Evolutionary conservation across 768 basidiomycete species (phyloP), one percentile per base, ranked within the genome.

Genomic region (Leccinum variicolor): DNA sequence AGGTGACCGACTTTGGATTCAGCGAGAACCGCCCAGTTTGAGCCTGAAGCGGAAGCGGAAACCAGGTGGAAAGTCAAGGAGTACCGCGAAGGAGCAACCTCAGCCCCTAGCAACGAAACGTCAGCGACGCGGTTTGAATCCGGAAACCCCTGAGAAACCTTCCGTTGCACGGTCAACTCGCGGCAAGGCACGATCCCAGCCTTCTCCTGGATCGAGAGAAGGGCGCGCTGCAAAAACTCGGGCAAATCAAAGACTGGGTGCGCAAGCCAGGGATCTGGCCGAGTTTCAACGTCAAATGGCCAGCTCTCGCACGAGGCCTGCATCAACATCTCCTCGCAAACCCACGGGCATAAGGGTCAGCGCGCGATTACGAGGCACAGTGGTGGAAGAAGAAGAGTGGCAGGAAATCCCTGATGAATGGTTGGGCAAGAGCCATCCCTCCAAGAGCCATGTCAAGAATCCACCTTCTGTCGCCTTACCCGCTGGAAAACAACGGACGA

Each of bases 1-100:
- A 91, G 90, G 83, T 54, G 87, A 92, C 66, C 86, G 92, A 23
- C 77, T 94, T 23, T 94, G 92, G 92, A 83, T 92, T 46, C 92
- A 94, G 67, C 87, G 89, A n/a, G 74, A 77, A 29, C 80, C 76
- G 11, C 86, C 83, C 2, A 83, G 78, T 65, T 76, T 76, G 49
- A 68, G 59, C 14, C 61, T 74, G 36, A 81, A 83, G 55, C 70
- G 75, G 52, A 77, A 76, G 46, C 74, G 81, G 54, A 75, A 76
- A 55, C 65, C 73, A 28, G 62, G 69, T 51, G 60, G 52, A 31
- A 64, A 53, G 39, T 28, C 53, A 19, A 66, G 56, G 45, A 50
- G 58, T 26, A 46, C 43, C 6, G 64, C 59, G 39, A 74, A 71
- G 57, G 48, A 62, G 23, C 58, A 57, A 3, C 29, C 26, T 3